Evolutionary conservation across 345 rosid genomes (phyloP).

Genomic region (Ricinus communis): DNA sequence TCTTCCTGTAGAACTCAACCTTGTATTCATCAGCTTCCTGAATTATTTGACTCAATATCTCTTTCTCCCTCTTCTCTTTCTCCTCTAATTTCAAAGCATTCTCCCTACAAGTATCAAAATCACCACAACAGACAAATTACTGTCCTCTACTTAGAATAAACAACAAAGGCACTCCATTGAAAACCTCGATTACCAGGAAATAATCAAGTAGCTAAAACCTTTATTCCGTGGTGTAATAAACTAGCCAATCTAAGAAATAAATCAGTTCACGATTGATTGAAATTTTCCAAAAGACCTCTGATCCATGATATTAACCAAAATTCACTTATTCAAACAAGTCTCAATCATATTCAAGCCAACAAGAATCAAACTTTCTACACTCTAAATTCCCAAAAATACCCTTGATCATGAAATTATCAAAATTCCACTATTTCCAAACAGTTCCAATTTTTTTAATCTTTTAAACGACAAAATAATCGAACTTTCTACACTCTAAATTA

Average conservation of each 20-base stretch:
- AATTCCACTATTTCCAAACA: neutral
- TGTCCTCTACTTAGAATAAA: neutral
- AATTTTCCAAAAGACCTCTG: too few species aligned
- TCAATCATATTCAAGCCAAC: neutral
- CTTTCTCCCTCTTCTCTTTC: slow-evolving; percentile 79
- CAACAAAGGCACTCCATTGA: neutral
- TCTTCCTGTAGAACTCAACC: slow-evolving; percentile 58
- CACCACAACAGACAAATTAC: slow-evolving; percentile 8
- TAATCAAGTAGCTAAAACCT: neutral
- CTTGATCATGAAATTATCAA: neutral
- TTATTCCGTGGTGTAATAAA: too few species aligned
- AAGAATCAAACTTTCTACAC: neutral
- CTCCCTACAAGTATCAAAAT: slow-evolving; percentile 37
- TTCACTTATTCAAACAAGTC: slow-evolving; percentile 7
- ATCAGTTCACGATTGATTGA: too few species aligned
- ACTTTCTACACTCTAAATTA: neutral
- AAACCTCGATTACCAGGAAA: neutral
- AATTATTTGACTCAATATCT: slow-evolving; percentile 49
- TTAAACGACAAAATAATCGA: neutral
- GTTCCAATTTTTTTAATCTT: neutral
- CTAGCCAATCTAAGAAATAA: neutral
- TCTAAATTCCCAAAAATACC: neutral
- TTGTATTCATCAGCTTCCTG: slow-evolving; percentile 68
- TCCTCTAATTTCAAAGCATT: slow-evolving; percentile 68
- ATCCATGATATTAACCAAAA: neutral